Evolutionary conservation across 257 asterid species (phyloP).

Genomic region (Eustoma russellianum): DNA sequence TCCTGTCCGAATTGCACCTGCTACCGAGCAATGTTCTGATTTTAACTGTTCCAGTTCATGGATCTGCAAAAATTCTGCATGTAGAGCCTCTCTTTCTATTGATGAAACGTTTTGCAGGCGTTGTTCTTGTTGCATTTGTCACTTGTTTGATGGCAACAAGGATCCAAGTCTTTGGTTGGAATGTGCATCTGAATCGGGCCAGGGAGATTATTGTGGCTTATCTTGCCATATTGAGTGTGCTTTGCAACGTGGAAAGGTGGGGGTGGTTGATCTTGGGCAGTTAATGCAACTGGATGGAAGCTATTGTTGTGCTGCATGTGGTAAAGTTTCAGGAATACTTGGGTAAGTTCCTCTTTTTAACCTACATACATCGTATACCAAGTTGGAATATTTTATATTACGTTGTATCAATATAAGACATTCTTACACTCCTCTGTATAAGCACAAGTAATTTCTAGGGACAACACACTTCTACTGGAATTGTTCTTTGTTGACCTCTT

Average conservation of each 20-base stretch:
- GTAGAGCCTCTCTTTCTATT: constrained; percentile 58
- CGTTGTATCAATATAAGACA: too few relatives aligned
- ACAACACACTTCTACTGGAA: too few relatives aligned
- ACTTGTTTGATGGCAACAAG: constrained; percentile 77
- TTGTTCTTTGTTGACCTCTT: too few relatives aligned
- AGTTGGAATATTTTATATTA: too few relatives aligned
- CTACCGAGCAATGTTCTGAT: constrained; percentile 43
- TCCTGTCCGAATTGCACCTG: constrained; percentile 53
- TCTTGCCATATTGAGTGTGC: constrained; percentile 91
- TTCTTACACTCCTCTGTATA: too few relatives aligned
- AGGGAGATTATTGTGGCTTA: constrained; percentile 65
- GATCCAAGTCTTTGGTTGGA: constrained; percentile 93
- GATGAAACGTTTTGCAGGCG: constrained; percentile 81
- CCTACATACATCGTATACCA: not conserved
- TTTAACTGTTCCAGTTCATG: constrained; percentile 38
- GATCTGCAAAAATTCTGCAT: constrained; percentile 75
- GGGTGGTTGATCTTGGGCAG: constrained; percentile 70
- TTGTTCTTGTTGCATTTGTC: constrained; percentile 87
- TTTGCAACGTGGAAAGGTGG: constrained; percentile 63
- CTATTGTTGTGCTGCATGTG: constrained; percentile 83
- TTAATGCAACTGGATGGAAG: constrained; percentile 89
- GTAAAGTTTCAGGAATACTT: constrained; percentile 75
- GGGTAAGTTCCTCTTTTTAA: constrained; percentile 43
- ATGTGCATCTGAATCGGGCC: constrained; percentile 63
- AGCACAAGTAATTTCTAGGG: too few relatives aligned